A percentile compares a stretch with the other conserved stretches of the same genome.
phyloP scores from a whole-genome alignment of 495 filamentous ascomycete genomes.

The Lophium mytilinum region DNA sequence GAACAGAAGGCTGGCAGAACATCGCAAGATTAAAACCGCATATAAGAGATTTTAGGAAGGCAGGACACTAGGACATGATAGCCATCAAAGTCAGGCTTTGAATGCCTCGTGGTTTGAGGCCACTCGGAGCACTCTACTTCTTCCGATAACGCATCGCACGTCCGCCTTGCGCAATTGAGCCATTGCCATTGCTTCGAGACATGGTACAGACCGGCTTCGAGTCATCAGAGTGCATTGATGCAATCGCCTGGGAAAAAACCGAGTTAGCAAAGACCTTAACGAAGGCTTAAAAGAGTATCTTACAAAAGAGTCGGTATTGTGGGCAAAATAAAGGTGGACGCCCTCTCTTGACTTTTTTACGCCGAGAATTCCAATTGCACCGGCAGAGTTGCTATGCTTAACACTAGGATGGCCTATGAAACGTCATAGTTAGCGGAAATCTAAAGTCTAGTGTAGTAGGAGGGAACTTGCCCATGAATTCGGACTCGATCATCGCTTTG shows the following conservation, averaged over 20 bases:
- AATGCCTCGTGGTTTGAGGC: too few relatives aligned
- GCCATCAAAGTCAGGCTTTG: too few relatives aligned
- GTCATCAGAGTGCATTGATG: slow-evolving; percentile 76
- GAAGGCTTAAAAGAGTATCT: slow-evolving; percentile 19
- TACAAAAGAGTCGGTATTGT: slow-evolving; percentile 87
- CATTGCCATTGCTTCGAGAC: slow-evolving; percentile 51
- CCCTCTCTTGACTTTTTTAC: slow-evolving; percentile 69
- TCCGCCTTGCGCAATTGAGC: slow-evolving; percentile 33
- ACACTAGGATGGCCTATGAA: slow-evolving; percentile 63
- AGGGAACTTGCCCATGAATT: slow-evolving; percentile 61
- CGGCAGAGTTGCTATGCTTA: slow-evolving; percentile 55
- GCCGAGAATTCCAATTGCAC: slow-evolving; percentile 74
- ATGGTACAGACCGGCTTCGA: slow-evolving; percentile 66
- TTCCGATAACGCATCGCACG: slow-evolving; percentile 25
- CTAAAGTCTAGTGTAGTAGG: background rate
- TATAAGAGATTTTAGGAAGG: too few relatives aligned
- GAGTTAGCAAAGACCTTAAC: slow-evolving; percentile 27
- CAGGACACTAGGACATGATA: too few relatives aligned
- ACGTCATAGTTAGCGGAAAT: slow-evolving; percentile 16
- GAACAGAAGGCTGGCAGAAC: too few relatives aligned
- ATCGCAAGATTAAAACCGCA: too few relatives aligned
- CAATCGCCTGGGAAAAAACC: slow-evolving; percentile 43
- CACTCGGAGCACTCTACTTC: slow-evolving; percentile 5
- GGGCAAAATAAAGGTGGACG: slow-evolving; percentile 73
- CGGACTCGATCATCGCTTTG: slow-evolving; percentile 58